A percentile compares a stretch with the other conserved stretches of the same genome.
Evolutionary conservation across 75 land plant species (phyloP).

Genomic region (Cunninghamia lanceolata): DNA sequence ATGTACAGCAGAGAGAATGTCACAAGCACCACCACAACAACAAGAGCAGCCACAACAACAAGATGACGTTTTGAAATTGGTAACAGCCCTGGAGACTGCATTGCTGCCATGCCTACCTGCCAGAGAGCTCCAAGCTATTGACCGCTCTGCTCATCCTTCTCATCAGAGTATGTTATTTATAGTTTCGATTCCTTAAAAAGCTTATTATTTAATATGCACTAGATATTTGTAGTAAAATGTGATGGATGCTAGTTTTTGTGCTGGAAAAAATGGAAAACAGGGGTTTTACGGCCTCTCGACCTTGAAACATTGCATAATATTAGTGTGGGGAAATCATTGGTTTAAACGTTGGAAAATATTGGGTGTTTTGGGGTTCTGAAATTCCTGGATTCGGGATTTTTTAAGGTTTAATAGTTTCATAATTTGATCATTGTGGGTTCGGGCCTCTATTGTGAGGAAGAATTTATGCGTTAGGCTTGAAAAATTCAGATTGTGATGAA

Average conservation of each 20-base stretch:
- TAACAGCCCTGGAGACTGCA: slow-evolving; percentile 82
- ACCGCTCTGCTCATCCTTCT: slow-evolving; percentile 94
- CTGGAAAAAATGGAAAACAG: neutral
- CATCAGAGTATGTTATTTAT: slow-evolving; percentile 65
- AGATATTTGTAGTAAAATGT: neutral
- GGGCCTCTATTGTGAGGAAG: neutral
- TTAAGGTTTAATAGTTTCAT: neutral
- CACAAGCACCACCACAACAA: neutral
- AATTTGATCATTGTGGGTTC: neutral
- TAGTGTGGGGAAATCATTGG: no score
- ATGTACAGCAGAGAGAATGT: neutral
- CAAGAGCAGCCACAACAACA: neutral
- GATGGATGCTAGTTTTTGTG: neutral
- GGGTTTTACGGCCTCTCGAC: neutral
- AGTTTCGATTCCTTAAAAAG: neutral
- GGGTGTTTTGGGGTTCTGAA: neutral
- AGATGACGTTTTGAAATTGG: slow-evolving; percentile 64
- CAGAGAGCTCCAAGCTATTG: slow-evolving; percentile 96
- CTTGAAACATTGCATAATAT: neutral
- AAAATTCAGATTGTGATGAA: neutral
- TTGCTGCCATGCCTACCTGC: slow-evolving; percentile 97
- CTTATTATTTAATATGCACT: neutral
- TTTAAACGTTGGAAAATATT: no score
- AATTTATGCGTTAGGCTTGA: neutral
- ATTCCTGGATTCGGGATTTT: neutral